Percentiles rank a stretch among this genome's conserved stretches.
These are phyloP conservation scores for Candida fluviatilis DNA, from an alignment of 805 yeast genomes.

Conservation along the genomic window DNA sequence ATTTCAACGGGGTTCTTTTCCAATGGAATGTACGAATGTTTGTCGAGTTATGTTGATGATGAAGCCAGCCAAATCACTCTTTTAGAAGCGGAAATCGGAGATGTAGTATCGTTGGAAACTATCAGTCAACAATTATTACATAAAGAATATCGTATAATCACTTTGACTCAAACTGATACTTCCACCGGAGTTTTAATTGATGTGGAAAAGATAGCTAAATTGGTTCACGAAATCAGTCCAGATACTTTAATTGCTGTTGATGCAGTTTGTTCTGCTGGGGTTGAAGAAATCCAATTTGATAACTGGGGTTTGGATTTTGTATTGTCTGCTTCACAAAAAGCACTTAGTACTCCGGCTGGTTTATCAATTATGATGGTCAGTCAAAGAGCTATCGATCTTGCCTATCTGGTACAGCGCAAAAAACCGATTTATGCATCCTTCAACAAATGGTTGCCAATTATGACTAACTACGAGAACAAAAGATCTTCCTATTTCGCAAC, in stretches of 20 bases:
- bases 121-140: slow-evolving; percentile 3
- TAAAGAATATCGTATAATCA: slow-evolving; percentile 2
- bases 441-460: slow-evolving; percentile 9
- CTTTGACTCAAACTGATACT: slow-evolving; percentile 9
- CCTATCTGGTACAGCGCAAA: background rate
- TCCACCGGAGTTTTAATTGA: slow-evolving; percentile 10
- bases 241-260: slow-evolving; percentile 9
- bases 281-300: slow-evolving; percentile 12
- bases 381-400: slow-evolving; percentile 5
- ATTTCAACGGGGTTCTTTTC: slow-evolving; percentile 8
- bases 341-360: slow-evolving; percentile 7
- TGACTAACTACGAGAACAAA: slow-evolving; percentile 7
- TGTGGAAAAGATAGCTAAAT: slow-evolving; percentile 2
- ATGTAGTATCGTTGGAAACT: slow-evolving; percentile 3
- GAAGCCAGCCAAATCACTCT: slow-evolving; percentile 5
- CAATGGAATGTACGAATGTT: slow-evolving; percentile 6
- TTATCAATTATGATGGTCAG: slow-evolving; percentile 6
- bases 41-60: slow-evolving; percentile 8
- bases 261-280: slow-evolving; percentile 10
- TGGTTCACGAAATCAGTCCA: slow-evolving; percentile 6
- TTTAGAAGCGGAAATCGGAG: slow-evolving; percentile 6
- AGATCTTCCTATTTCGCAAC: slow-evolving; percentile 10
- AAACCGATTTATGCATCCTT: slow-evolving; percentile 6
- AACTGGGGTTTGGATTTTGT: slow-evolving; percentile 13
- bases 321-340: slow-evolving; percentile 8